Percentiles rank a stretch among this genome's conserved stretches.
Evolutionary conservation across 768 basidiomycete genomes (phyloP).

Genomic region (Tylopilus subfusipes): DNA sequence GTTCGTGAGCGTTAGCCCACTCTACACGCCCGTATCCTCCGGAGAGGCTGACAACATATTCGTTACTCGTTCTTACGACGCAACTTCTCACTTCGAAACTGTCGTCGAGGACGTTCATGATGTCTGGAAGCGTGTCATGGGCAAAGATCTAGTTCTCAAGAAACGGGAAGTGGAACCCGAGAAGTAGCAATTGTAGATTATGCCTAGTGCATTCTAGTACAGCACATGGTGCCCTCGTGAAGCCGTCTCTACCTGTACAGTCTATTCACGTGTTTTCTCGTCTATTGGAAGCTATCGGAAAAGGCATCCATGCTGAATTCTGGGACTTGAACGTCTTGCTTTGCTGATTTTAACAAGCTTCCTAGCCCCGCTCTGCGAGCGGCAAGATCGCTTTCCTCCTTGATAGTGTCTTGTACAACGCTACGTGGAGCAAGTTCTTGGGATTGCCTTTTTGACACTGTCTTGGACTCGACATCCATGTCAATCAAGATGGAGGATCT

Average conservation of each 20-base stretch:
- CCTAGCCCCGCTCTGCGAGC: conserved; percentile 75
- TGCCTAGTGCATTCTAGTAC: conserved; percentile 2
- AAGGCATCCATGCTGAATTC: conserved; percentile 89
- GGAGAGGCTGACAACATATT: conserved; percentile 89
- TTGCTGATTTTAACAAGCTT: conserved; percentile 85
- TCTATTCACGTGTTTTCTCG: neutral
- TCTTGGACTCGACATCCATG: conserved; percentile 70
- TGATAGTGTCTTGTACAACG: conserved; percentile 30
- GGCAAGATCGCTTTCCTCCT: conserved; percentile 54
- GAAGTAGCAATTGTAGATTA: conserved; percentile 35
- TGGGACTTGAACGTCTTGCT: conserved; percentile 78
- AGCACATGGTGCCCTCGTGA: conserved; percentile 10
- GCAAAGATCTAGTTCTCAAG: conserved; percentile 78
- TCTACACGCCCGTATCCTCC: conserved; percentile 84
- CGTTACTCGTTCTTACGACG: conserved; percentile 97
- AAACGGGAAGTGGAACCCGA: conserved; percentile 75
- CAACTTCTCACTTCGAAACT: conserved; percentile 98
- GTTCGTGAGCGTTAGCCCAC: conserved; percentile 83
- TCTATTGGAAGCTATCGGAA: conserved; percentile 33
- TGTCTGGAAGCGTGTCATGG: conserved; percentile 88
- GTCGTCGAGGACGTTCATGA: conserved; percentile 97
- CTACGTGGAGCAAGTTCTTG: conserved; percentile 34
- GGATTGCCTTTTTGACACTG: conserved; percentile 54
- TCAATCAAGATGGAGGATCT: conserved; percentile 82
- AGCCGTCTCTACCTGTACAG: conserved; percentile 5